Evolutionary conservation across 1,284 basidiomycete species (phyloP).

Genomic region (Ganoderma lucidum): DNA sequence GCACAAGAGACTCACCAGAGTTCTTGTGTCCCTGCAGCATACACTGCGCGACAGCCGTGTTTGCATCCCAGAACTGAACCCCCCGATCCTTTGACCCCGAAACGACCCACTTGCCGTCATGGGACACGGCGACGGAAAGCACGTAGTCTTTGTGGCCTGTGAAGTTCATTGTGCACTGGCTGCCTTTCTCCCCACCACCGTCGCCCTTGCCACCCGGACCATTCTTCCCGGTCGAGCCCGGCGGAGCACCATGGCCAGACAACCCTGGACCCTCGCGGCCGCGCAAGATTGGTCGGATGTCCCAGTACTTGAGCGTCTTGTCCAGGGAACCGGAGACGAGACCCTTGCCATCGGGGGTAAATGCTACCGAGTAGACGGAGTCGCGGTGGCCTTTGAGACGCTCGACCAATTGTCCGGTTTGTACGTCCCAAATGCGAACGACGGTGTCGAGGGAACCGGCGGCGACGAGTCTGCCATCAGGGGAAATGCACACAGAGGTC

Average conservation of each 20-base stretch:
- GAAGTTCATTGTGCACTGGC: constrained; percentile 67
- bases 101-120: constrained; percentile 80
- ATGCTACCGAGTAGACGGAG: constrained; percentile 80
- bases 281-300: constrained; percentile 50
- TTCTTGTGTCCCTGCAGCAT: constrained; percentile 90
- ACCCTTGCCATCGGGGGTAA: constrained; percentile 75
- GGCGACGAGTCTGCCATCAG: constrained; percentile 73
- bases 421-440: constrained; percentile 78
- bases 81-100: constrained; percentile 83
- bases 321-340: constrained; percentile 78
- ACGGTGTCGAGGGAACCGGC: constrained; percentile 80
- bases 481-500: constrained; percentile 70
- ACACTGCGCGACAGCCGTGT: constrained; percentile 73
- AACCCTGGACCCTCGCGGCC: constrained; percentile 30
- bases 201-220: constrained; percentile 33
- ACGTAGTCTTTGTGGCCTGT: constrained; percentile 79
- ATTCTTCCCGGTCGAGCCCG: constrained; percentile 17
- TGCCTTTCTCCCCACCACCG: constrained; percentile 47
- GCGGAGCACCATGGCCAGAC: constrained; percentile 12
- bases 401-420: constrained; percentile 72
- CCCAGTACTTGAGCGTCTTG: constrained; percentile 81
- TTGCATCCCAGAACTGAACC: constrained; percentile 81
- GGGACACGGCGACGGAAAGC: constrained; percentile 69
- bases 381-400: constrained; percentile 78
- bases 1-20: constrained; percentile 54